Percentiles rank a stretch among this genome's conserved stretches.
Conservation (phyloP, 768 basidiomycete genomes). For the Boletus vermiculosoides region DNA sequence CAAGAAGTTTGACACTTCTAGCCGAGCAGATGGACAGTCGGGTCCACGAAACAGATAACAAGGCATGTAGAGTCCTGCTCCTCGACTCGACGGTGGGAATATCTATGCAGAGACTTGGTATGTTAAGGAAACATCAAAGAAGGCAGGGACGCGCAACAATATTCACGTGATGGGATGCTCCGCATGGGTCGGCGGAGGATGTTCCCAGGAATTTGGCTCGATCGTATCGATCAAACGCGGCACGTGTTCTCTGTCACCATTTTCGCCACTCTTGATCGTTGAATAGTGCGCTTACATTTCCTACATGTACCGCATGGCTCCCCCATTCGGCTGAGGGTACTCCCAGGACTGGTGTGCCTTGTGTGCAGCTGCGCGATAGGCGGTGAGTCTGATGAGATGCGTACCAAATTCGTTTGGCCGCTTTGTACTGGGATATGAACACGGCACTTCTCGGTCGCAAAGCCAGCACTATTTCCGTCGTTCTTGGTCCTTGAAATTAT, state of each 20-base stretch:
- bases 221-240: not conserved
- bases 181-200: not conserved
- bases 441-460: not conserved
- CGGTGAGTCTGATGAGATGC: not conserved
- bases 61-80: not conserved
- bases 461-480: not conserved
- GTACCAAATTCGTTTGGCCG: not conserved
- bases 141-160: too few relatives aligned
- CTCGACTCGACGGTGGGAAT: not conserved
- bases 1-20: too few relatives aligned
- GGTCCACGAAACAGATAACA: not conserved
- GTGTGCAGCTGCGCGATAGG: not conserved
- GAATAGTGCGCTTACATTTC: not conserved
- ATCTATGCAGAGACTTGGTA: too few relatives aligned
- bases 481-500: not conserved
- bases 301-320: conserved; percentile 1
- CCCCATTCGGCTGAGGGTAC: not conserved
- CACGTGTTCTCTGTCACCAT: not conserved
- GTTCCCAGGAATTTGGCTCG: not conserved
- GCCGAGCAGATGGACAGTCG: not conserved
- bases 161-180: not conserved
- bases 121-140: too few relatives aligned
- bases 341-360: not conserved
- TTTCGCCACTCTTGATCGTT: not conserved
- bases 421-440: not conserved